phyloP scores from a whole-genome alignment of 1,139 yeast species.

The Yueomyces sp. region DNA sequence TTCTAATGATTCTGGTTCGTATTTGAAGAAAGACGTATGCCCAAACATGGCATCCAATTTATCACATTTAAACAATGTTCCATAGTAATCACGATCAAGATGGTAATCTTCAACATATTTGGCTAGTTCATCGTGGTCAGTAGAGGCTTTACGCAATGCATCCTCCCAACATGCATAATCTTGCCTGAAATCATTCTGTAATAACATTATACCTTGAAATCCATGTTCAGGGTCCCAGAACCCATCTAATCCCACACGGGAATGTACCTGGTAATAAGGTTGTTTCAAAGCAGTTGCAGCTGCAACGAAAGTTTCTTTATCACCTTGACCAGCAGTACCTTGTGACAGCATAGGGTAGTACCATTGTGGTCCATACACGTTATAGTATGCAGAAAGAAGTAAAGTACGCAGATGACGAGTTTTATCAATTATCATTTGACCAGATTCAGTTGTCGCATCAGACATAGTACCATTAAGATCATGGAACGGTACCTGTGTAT shows the following conservation, averaged over 20 bases:
- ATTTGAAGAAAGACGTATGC: slow-evolving; percentile 56
- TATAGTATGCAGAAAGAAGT: slow-evolving; percentile 43
- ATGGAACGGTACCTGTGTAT: slow-evolving; percentile 28
- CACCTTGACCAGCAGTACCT: slow-evolving; percentile 53
- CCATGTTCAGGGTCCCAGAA: slow-evolving; percentile 25
- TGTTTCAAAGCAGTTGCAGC: slow-evolving; percentile 41
- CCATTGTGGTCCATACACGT: slow-evolving; percentile 40
- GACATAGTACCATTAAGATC: slow-evolving; percentile 46
- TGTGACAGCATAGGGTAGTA: slow-evolving; percentile 42
- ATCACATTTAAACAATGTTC: slow-evolving; percentile 6
- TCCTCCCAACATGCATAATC: slow-evolving; percentile 24
- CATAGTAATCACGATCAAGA: slow-evolving; percentile 6
- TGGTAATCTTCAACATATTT: slow-evolving; percentile 9
- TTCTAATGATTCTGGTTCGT: slow-evolving; percentile 44
- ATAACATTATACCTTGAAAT: slow-evolving; percentile 31
- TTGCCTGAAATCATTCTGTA: slow-evolving; percentile 31
- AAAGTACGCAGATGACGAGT: slow-evolving; percentile 36
- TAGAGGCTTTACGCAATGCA: slow-evolving; percentile 8
- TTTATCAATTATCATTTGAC: slow-evolving; percentile 43
- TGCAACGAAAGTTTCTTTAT: slow-evolving; percentile 50
- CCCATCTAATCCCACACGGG: slow-evolving; percentile 38
- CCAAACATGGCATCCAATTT: slow-evolving; percentile 29
- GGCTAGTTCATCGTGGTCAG: slow-evolving; percentile 4
- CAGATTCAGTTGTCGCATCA: slow-evolving; percentile 51
- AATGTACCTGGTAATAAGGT: slow-evolving; percentile 42